Conservation (phyloP, 352 stramenopile species). For the Globisporangium carolinianum region DNA sequence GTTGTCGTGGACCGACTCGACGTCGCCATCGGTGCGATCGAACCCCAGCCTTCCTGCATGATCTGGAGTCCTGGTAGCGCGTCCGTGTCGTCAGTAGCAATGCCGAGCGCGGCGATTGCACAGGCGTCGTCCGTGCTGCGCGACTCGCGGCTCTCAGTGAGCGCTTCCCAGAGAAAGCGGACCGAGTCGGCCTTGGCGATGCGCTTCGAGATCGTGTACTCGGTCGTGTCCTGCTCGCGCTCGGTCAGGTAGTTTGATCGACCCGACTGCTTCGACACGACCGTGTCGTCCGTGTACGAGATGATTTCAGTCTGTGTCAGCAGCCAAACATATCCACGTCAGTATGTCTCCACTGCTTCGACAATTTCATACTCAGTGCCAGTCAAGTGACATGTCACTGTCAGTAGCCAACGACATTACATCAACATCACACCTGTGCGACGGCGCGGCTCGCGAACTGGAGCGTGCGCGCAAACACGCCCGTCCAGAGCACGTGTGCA, state of each 20-base stretch:
- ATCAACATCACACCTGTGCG: too few species aligned
- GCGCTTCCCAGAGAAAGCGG: slow-evolving; percentile 7
- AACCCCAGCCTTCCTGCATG: slow-evolving; percentile 6
- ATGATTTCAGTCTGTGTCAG: too few species aligned
- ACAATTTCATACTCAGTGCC: too few species aligned
- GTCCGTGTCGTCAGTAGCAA: neutral
- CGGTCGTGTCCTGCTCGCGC: slow-evolving; percentile 11
- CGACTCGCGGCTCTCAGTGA: slow-evolving; percentile 1
- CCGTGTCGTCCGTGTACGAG: too few species aligned
- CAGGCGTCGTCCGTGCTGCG: too few species aligned
- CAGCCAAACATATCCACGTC: too few species aligned
- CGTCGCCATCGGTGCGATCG: neutral
- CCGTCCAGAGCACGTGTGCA: slow-evolving; percentile 27
- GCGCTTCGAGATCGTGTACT: slow-evolving; percentile 20
- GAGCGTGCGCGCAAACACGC: slow-evolving; percentile 1
- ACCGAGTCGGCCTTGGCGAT: slow-evolving; percentile 10
- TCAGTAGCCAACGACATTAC: neutral
- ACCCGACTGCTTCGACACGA: too few species aligned
- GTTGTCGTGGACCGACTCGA: neutral
- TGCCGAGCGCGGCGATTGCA: too few species aligned
- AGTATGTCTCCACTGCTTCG: too few species aligned
- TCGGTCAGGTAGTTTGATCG: too few species aligned
- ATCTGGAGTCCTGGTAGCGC: neutral
- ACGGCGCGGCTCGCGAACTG: too few species aligned
- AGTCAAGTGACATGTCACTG: too few species aligned